Percentiles rank a stretch among this genome's conserved stretches.
These are phyloP conservation scores for Amphirosellinia nigrospora DNA, from an alignment of 495 filamentous ascomycete species.

Conservation along the genomic window DNA sequence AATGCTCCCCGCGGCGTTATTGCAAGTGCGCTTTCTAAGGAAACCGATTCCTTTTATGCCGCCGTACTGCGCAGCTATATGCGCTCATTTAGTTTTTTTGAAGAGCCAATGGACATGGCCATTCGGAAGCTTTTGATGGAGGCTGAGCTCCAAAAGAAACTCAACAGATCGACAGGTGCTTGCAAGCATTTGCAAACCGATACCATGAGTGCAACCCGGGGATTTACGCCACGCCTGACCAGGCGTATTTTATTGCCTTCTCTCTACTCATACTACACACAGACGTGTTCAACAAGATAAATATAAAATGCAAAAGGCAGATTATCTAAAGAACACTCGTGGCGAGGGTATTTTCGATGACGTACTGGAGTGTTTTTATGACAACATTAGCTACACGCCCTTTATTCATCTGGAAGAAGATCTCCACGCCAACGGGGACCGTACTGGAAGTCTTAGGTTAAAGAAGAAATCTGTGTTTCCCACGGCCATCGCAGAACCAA, in stretches of 20 bases:
- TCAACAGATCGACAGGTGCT: slow-evolving; percentile 93
- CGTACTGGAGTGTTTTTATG: slow-evolving; percentile 94
- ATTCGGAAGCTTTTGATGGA: slow-evolving; percentile 95
- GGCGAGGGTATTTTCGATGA: slow-evolving; percentile 91
- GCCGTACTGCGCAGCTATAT: slow-evolving; percentile 90
- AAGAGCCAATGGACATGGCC: slow-evolving; percentile 97
- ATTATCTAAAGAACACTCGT: slow-evolving; percentile 93
- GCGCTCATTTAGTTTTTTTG: slow-evolving; percentile 91
- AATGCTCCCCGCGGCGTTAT: slow-evolving; percentile 78
- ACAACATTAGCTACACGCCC: slow-evolving; percentile 96
- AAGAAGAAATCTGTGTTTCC: slow-evolving; percentile 76
- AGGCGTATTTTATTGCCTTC: slow-evolving; percentile 97
- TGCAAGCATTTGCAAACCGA: slow-evolving; percentile 93
- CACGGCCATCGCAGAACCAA: slow-evolving; percentile 66
- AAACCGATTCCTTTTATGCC: slow-evolving; percentile 80
- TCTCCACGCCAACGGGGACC: slow-evolving; percentile 76
- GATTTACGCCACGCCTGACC: slow-evolving; percentile 89
- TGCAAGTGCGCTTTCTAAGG: slow-evolving; percentile 81
- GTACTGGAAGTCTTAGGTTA: slow-evolving; percentile 70
- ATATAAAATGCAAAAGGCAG: slow-evolving; percentile 95
- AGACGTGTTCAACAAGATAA: slow-evolving; percentile 99
- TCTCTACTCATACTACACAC: slow-evolving; percentile 96
- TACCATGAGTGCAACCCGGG: slow-evolving; percentile 99
- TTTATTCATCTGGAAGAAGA: slow-evolving; percentile 98
- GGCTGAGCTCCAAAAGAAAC: slow-evolving; percentile 94